These are phyloP conservation scores for Tetradesmus obliquus DNA, from an alignment of 139 green algal genomes.

Conservation along the genomic window DNA sequence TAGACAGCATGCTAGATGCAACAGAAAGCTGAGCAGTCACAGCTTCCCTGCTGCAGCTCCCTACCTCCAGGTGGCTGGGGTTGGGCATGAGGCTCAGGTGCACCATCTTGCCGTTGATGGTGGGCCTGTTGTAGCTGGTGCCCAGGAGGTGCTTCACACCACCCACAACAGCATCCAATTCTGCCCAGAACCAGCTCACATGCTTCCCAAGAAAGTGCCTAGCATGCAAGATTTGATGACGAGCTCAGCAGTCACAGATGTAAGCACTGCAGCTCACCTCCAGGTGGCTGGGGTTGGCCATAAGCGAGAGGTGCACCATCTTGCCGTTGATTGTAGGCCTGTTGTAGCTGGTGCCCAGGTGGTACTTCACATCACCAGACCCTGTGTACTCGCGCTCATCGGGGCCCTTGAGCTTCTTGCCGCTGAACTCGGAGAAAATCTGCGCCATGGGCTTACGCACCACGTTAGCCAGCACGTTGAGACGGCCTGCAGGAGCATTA, in stretches of 20 bases:
- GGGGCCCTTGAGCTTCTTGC: constrained; percentile 65
- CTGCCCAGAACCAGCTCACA: constrained; percentile 53
- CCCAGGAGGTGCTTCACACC: constrained; percentile 97
- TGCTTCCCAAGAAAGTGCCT: too few relatives aligned
- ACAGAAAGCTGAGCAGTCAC: too few relatives aligned
- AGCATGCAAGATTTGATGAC: too few relatives aligned
- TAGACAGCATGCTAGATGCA: too few relatives aligned
- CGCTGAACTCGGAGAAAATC: constrained; percentile 97
- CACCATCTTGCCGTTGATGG: constrained; percentile 86
- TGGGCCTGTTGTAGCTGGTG: constrained; percentile 95
- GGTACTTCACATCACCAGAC: constrained; percentile 91
- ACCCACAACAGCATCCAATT: constrained; percentile 55
- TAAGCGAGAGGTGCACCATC: constrained; percentile 92
- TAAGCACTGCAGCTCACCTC: constrained; percentile 62
- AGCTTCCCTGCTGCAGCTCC: neutral
- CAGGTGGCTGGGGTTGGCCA: constrained; percentile 97
- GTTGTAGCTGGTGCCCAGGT: constrained; percentile 96
- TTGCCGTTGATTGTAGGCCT: constrained; percentile 89
- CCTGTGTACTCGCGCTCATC: constrained; percentile 58
- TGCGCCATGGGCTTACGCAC: constrained; percentile 97
- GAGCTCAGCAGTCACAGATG: neutral
- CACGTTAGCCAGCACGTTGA: constrained; percentile 99
- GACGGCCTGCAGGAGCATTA: constrained; percentile 73
- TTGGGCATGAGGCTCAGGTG: constrained; percentile 97
- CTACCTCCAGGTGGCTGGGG: constrained; percentile 91